These are phyloP conservation scores for Skeletonema grethae DNA, from an alignment of 108 stramenopile species.

Conservation along the genomic window DNA sequence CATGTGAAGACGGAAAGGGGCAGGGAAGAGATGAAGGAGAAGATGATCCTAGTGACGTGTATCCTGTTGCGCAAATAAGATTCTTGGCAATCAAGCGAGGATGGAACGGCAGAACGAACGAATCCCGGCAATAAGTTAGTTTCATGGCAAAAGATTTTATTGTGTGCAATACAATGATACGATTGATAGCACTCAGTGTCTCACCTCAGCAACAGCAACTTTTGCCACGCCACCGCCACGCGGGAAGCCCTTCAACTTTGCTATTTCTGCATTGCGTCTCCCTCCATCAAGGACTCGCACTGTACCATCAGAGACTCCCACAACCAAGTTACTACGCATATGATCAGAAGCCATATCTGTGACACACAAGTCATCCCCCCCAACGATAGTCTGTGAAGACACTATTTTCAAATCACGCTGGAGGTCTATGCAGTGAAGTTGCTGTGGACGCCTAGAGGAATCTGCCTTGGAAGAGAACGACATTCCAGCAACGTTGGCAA, in stretches of 20 bases:
- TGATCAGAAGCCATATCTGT: slow-evolving; percentile 63
- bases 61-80: slow-evolving; percentile 79
- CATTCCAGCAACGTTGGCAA: slow-evolving; percentile 70
- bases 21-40: slow-evolving; percentile 52
- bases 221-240: slow-evolving; percentile 59
- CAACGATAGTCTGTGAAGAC: slow-evolving; percentile 57
- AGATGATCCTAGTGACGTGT: slow-evolving; percentile 39
- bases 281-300: slow-evolving; percentile 77
- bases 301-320: slow-evolving; percentile 83
- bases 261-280: slow-evolving; percentile 55
- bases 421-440: slow-evolving; percentile 74
- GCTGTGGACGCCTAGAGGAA: slow-evolving; percentile 18
- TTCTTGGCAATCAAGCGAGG: slow-evolving; percentile 20
- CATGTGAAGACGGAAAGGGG: slow-evolving; percentile 69
- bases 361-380: slow-evolving; percentile 48
- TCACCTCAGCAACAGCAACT: slow-evolving; percentile 68
- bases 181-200: neutral
- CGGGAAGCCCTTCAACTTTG: slow-evolving; percentile 61
- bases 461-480: slow-evolving; percentile 18
- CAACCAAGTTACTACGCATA: slow-evolving; percentile 58
- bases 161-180: slow-evolving; percentile 1
- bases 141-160: neutral
- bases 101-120: neutral
- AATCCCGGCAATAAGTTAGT: neutral
- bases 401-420: slow-evolving; percentile 72